Conservation (phyloP, 495 filamentous ascomycete genomes). For the Lasiosphaeria miniovina region DNA sequence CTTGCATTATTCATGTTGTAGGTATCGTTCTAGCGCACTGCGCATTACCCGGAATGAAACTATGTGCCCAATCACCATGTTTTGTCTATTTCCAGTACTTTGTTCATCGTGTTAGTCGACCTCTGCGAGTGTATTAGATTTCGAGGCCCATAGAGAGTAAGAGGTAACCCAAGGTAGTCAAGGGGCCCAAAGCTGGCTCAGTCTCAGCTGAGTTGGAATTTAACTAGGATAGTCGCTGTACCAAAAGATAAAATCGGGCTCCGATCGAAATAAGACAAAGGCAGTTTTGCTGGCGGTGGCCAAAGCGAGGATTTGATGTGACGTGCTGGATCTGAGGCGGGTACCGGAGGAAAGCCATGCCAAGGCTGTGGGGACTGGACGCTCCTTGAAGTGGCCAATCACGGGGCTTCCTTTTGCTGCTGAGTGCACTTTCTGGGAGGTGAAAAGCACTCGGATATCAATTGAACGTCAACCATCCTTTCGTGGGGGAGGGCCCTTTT, state of each 20-base stretch:
- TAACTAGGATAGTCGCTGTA: not conserved
- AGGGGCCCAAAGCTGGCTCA: no score
- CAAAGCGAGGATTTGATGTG: not conserved
- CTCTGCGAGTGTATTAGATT: no score
- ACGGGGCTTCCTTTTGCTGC: slow-evolving; percentile 16
- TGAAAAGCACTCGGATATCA: slow-evolving; percentile 34
- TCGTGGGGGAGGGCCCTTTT: slow-evolving; percentile 17
- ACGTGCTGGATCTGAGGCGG: not conserved
- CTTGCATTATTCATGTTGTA: no score
- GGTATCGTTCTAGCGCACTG: no score
- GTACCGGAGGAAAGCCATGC: not conserved
- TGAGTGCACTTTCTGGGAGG: slow-evolving; percentile 18
- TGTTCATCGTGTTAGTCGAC: no score
- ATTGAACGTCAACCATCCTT: slow-evolving; percentile 15
- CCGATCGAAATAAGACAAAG: no score
- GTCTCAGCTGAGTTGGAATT: not conserved
- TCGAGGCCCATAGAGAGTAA: no score
- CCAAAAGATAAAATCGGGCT: not conserved
- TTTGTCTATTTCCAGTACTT: no score
- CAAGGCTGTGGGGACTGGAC: slow-evolving; percentile 2
- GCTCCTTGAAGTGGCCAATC: slow-evolving; percentile 18
- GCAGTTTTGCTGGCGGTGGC: not conserved
- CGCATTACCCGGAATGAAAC: no score
- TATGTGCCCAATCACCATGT: no score
- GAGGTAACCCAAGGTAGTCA: no score